Conservation (phyloP, 2,329 filamentous ascomycete genomes). For the Aspergillus pseudoglaucus region DNA sequence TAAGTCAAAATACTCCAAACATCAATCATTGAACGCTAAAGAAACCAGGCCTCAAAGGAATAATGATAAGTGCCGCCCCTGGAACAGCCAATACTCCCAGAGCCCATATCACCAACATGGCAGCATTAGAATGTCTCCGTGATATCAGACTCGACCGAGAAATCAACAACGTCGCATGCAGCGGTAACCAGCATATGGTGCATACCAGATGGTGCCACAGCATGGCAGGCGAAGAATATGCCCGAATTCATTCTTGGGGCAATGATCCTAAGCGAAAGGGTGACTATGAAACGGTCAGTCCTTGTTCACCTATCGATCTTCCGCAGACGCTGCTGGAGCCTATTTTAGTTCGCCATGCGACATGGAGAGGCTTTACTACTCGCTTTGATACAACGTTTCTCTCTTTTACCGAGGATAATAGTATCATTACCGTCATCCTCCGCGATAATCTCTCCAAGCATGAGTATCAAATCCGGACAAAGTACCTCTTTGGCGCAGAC, state of each 20-base stretch:
- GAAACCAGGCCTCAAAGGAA: slow-evolving; percentile 43
- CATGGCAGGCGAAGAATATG: slow-evolving; percentile 50
- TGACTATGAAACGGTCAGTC: slow-evolving; percentile 38
- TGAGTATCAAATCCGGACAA: slow-evolving; percentile 44
- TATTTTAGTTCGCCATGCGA: slow-evolving; percentile 39
- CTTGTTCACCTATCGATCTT: slow-evolving; percentile 39
- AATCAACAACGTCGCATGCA: slow-evolving; percentile 30
- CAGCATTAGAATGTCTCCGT: slow-evolving; percentile 49
- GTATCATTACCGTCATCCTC: slow-evolving; percentile 25
- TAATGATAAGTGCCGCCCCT: slow-evolving; percentile 47
- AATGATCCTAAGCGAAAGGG: slow-evolving; percentile 42
- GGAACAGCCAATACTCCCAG: slow-evolving; percentile 52
- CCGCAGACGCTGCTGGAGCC: slow-evolving; percentile 47
- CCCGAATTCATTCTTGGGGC: slow-evolving; percentile 47
- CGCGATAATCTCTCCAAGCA: slow-evolving; percentile 31
- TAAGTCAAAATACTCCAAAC: slow-evolving; percentile 12
- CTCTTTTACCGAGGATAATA: slow-evolving; percentile 21
- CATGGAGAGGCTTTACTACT: slow-evolving; percentile 35
- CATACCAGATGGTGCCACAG: slow-evolving; percentile 50
- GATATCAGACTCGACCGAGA: slow-evolving; percentile 47
- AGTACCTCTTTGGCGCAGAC: slow-evolving; percentile 56
- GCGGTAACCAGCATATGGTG: slow-evolving; percentile 36
- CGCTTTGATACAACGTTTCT: slow-evolving; percentile 41
- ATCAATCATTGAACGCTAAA: background rate
- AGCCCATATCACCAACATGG: slow-evolving; percentile 57